Percentiles rank a stretch among this genome's conserved stretches.
These are phyloP conservation scores for Dunaliella primolecta DNA, from an alignment of 139 green algal genomes.

Conservation along the genomic window DNA sequence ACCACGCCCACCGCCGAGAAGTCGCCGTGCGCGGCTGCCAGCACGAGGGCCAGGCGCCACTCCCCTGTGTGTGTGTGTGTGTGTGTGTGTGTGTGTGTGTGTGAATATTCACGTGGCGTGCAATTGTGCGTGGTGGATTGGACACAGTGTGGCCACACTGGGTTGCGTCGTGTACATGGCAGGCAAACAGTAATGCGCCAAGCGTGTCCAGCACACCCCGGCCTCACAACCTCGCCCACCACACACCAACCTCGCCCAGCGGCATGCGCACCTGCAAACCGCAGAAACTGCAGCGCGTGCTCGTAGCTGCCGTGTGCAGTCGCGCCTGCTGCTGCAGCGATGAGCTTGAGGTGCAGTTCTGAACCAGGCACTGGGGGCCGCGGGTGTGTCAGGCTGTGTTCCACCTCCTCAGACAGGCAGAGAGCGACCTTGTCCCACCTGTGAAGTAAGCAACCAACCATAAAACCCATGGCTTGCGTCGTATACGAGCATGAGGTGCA, in stretches of 20 bases:
- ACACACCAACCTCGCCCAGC: too few species aligned
- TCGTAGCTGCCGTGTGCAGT: constrained; percentile 28
- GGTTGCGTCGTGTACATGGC: too few species aligned
- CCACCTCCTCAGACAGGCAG: constrained; percentile 27
- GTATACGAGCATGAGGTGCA: too few species aligned
- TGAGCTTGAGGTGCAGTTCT: constrained; percentile 39
- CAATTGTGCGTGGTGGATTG: too few species aligned
- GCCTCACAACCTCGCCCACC: too few species aligned
- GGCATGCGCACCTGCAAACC: constrained; percentile 1
- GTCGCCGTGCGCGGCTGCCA: constrained; percentile 33
- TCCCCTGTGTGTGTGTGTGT: constrained; percentile 31
- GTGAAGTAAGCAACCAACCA: neutral
- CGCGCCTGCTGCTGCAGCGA: constrained; percentile 41
- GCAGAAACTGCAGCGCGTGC: neutral
- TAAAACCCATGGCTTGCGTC: neutral
- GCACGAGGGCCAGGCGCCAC: constrained; percentile 39
- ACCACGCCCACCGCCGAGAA: constrained; percentile 21
- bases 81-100: neutral
- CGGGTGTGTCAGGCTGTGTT: constrained; percentile 28
- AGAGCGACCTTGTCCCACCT: constrained; percentile 6
- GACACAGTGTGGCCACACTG: too few species aligned
- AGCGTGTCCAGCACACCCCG: too few species aligned
- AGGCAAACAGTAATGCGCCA: too few species aligned
- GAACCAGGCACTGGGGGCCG: constrained; percentile 28
- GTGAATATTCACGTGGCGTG: too few species aligned